phyloP scores from a whole-genome alignment of 2,329 filamentous ascomycete genomes.

The Leptoxyphium fumago region DNA sequence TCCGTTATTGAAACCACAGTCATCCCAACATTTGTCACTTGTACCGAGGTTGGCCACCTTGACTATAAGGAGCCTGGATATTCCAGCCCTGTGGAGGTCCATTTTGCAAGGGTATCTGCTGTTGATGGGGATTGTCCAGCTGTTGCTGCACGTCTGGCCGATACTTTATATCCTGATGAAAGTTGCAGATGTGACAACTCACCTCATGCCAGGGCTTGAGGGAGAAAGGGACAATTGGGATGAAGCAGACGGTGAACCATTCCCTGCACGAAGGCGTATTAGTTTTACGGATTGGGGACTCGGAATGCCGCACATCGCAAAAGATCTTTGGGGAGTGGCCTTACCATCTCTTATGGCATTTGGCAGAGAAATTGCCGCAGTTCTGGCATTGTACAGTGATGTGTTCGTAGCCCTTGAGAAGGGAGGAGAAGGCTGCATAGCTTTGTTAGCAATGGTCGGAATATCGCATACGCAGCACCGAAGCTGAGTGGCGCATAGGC shows the following conservation, averaged over 20 bases:
- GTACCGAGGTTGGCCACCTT: neutral
- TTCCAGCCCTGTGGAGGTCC: neutral
- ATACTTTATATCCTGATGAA: slow-evolving; percentile 45
- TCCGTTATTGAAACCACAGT: too few relatives aligned
- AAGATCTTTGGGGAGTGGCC: slow-evolving; percentile 2
- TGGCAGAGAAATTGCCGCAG: slow-evolving; percentile 35
- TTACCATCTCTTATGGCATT: slow-evolving; percentile 31
- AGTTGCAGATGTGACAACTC: slow-evolving; percentile 61
- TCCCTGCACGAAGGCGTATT: slow-evolving; percentile 18
- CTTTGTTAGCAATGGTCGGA: neutral
- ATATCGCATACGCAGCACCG: neutral
- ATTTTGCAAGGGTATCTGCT: slow-evolving; percentile 18
- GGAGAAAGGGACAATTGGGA: slow-evolving; percentile 59
- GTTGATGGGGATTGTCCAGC: slow-evolving; percentile 14
- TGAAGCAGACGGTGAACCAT: slow-evolving; percentile 70
- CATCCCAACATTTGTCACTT: neutral
- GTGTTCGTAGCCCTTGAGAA: slow-evolving; percentile 33
- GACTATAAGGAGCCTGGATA: neutral
- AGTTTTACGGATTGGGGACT: slow-evolving; percentile 4
- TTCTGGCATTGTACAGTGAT: slow-evolving; percentile 37
- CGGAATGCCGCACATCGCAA: neutral
- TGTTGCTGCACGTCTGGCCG: slow-evolving; percentile 23
- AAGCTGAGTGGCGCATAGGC: neutral
- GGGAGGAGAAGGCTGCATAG: slow-evolving; percentile 29
- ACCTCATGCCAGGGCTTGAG: slow-evolving; percentile 43